These are phyloP conservation scores for Chlamydomonas schloesseri DNA, from an alignment of 139 green algal species.

Conservation along the genomic window DNA sequence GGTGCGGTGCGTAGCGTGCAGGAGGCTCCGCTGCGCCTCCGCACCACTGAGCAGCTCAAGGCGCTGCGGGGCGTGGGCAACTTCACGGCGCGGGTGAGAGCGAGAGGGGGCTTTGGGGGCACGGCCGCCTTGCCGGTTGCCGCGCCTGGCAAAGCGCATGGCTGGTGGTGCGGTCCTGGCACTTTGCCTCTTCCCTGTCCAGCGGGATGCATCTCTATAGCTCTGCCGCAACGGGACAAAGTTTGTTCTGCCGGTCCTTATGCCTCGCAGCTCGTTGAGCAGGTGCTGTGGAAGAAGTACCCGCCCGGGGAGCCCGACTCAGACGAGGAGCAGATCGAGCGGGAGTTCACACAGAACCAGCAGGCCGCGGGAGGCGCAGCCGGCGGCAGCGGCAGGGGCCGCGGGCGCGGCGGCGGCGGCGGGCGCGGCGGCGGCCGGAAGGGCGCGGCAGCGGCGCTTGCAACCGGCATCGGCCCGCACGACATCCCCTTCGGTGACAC, in stretches of 20 bases:
- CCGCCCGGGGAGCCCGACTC: slow-evolving; percentile 39
- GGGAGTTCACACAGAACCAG: slow-evolving; percentile 7
- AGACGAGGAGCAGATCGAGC: slow-evolving; percentile 37
- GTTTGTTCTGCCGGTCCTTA: too few species aligned
- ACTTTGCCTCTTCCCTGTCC: too few species aligned
- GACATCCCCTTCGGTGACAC: slow-evolving; percentile 13
- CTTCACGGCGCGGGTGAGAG: background rate
- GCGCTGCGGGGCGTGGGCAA: slow-evolving; percentile 18
- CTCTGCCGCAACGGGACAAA: too few species aligned
- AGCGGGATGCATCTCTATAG: too few species aligned
- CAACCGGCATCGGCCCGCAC: background rate
- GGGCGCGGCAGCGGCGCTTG: too few species aligned
- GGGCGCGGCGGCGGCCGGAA: background rate
- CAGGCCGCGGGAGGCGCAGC: background rate
- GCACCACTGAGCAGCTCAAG: slow-evolving; percentile 28
- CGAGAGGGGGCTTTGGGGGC: too few species aligned
- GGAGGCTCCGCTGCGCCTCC: slow-evolving; percentile 1
- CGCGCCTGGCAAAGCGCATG: too few species aligned
- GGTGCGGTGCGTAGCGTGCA: background rate
- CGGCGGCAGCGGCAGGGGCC: background rate
- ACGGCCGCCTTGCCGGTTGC: too few species aligned
- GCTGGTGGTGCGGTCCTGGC: too few species aligned
- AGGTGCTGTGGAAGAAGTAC: slow-evolving; percentile 40
- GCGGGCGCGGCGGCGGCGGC: background rate
- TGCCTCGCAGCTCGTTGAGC: slow-evolving; percentile 1